Percentiles rank a stretch among this genome's conserved stretches.
Evolutionary conservation across 805 yeast species (phyloP).

Genomic region (Ogataea parapolymorpha): DNA sequence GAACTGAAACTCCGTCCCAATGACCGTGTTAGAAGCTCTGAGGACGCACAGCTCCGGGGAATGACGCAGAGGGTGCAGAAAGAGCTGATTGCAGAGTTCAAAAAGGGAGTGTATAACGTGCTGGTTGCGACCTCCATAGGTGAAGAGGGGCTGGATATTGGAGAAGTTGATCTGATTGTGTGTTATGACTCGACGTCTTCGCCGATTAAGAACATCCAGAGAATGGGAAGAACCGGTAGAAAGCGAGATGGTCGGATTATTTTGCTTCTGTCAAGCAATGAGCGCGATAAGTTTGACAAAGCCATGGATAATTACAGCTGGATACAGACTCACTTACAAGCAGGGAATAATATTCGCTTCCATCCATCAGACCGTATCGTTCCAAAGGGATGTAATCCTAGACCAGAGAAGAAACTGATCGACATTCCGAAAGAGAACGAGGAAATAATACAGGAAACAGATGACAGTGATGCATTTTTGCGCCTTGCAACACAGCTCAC

Average conservation of each 20-base stretch:
- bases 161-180: conserved; percentile 91
- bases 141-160: conserved; percentile 97
- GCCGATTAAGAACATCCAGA: conserved; percentile 87
- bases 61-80: conserved; percentile 91
- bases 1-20: conserved; percentile 34
- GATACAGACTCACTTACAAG: conserved; percentile 66
- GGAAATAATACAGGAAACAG: conserved; percentile 41
- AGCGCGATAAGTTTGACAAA: conserved; percentile 71
- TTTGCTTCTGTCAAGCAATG: conserved; percentile 71
- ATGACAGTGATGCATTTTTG: conserved; percentile 58
- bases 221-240: conserved; percentile 99
- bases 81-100: conserved; percentile 70
- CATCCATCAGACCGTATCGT: conserved; percentile 61
- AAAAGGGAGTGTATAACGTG: conserved; percentile 67
- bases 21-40: conserved; percentile 58
- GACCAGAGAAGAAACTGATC: conserved; percentile 52
- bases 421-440: conserved; percentile 70
- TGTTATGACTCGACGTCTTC: conserved; percentile 92
- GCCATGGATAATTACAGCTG: conserved; percentile 81
- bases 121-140: conserved; percentile 96
- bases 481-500: conserved; percentile 64
- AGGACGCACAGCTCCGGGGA: conserved; percentile 72
- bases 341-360: conserved; percentile 41
- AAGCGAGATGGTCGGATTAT: conserved; percentile 84
- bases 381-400: conserved; percentile 56